Evolutionary conservation across 2,329 filamentous ascomycete genomes (phyloP).

Genomic region (Acarospora socialis): DNA sequence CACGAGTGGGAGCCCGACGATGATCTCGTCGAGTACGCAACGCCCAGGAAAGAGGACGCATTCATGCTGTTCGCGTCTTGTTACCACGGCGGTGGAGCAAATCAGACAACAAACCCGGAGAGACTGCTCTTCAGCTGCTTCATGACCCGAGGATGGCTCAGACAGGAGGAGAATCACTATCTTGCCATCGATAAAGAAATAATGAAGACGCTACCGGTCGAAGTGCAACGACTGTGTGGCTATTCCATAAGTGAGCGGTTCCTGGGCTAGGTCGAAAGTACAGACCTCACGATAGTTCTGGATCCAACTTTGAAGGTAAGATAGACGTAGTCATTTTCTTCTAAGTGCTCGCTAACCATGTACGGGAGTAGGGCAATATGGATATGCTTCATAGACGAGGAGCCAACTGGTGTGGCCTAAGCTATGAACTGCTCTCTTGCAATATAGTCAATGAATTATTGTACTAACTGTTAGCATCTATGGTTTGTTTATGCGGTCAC

Average conservation of each 20-base stretch:
- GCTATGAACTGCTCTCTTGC: no score
- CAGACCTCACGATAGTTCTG: no score
- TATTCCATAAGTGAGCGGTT: constrained; percentile 14
- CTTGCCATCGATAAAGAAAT: constrained; percentile 13
- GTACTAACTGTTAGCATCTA: no score
- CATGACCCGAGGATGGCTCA: constrained; percentile 21
- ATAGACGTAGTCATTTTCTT: no score
- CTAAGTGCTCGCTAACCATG: no score
- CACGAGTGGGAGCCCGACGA: constrained; percentile 14
- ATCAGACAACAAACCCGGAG: constrained; percentile 16
- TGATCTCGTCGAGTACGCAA: constrained; percentile 10
- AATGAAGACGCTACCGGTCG: constrained; percentile 8
- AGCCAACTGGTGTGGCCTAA: no score
- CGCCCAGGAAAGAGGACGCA: constrained; percentile 15
- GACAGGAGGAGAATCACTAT: constrained; percentile 29
- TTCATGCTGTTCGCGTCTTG: constrained; percentile 12
- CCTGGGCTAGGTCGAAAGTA: constrained; percentile 5
- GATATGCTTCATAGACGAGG: no score
- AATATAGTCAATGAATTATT: no score
- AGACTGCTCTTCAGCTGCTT: constrained; percentile 23
- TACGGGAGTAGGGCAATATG: no score
- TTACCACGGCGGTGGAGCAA: constrained; percentile 1
- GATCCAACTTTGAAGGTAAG: no score
- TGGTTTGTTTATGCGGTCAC: no score
- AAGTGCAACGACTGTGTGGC: constrained; percentile 13